phyloP scores from a whole-genome alignment of 805 yeast species.

The Pichia exigua region DNA sequence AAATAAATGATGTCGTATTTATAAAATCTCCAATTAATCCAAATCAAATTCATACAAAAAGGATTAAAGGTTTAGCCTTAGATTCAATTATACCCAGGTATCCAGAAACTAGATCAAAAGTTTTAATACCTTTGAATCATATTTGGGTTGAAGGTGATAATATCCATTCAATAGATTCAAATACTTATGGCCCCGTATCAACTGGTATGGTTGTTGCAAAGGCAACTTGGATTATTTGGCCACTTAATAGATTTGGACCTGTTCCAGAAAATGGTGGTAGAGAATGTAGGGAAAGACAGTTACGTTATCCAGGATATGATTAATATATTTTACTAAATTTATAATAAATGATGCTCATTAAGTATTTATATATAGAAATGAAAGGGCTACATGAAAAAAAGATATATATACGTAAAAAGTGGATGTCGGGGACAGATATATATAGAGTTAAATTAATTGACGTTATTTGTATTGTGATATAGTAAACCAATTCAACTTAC shows the following conservation, averaged over 20 bases:
- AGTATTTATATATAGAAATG: not conserved
- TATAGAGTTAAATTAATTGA: no score
- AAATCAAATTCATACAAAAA: conserved; percentile 62
- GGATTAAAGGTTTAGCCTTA: conserved; percentile 71
- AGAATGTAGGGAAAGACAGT: conserved; percentile 33
- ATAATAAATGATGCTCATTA: not conserved
- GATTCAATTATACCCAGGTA: conserved; percentile 55
- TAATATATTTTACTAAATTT: not conserved
- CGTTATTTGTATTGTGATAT: not conserved
- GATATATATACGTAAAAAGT: not conserved
- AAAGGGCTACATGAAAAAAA: not conserved
- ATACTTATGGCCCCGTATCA: conserved; percentile 82
- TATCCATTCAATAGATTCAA: conserved; percentile 74
- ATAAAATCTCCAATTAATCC: conserved; percentile 80
- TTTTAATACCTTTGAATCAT: conserved; percentile 68
- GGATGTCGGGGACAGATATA: not conserved
- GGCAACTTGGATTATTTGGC: conserved; percentile 65
- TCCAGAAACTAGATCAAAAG: conserved; percentile 58
- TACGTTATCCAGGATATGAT: conserved; percentile 8
- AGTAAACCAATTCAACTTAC: not conserved
- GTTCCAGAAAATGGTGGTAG: conserved; percentile 43
- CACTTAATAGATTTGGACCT: conserved; percentile 46
- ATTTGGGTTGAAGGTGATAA: conserved; percentile 96
- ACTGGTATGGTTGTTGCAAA: conserved; percentile 74
- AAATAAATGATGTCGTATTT: conserved; percentile 65